Evolutionary conservation across 768 basidiomycete species (phyloP).

Genomic region (Leccinum sublutescens): DNA sequence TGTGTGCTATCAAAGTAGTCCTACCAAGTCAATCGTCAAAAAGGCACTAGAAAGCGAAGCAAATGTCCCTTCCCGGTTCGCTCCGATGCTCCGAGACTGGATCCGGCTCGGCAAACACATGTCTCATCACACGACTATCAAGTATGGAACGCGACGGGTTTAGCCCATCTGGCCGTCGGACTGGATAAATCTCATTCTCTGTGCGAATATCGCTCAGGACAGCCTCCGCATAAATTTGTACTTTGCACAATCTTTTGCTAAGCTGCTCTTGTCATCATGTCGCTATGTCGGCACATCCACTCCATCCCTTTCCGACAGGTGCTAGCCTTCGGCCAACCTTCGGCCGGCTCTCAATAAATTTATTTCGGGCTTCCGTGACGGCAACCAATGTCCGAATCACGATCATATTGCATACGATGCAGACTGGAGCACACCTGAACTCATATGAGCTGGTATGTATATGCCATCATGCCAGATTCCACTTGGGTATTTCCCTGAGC

Average conservation of each 20-base stretch:
- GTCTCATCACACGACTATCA: neutral
- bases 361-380: neutral
- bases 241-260: neutral
- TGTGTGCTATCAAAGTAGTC: neutral
- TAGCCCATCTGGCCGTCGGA: neutral
- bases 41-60: neutral
- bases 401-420: neutral
- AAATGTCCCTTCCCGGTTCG: constrained; percentile 13
- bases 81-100: constrained; percentile 12
- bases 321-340: neutral
- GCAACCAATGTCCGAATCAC: neutral
- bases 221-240: neutral
- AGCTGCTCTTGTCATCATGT: neutral
- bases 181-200: neutral
- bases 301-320: neutral
- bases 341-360: neutral
- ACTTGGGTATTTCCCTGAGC: too few relatives aligned
- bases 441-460: neutral
- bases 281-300: neutral
- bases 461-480: neutral
- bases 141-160: neutral
- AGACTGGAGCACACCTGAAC: neutral
- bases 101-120: neutral
- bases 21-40: neutral
- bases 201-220: neutral